Conservation (phyloP, 2,329 filamentous ascomycete genomes). For the Phialophora chinensis region DNA sequence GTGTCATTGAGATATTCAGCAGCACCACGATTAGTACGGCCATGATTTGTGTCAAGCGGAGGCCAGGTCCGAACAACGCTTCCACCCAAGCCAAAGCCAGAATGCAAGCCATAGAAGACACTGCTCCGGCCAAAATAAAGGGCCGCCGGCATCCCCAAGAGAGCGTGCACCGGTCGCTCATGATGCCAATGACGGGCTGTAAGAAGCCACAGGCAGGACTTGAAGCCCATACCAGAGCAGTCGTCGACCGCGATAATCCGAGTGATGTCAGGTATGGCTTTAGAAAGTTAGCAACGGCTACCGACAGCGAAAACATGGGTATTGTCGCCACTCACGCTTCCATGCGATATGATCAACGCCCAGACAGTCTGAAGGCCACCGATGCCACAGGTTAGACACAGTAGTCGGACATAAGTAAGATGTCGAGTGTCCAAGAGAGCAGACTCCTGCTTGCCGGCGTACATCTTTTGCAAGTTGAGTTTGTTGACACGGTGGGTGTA, state of each 20-base stretch:
- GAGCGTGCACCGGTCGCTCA: not conserved
- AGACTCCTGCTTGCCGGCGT: not conserved
- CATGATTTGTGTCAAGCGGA: not conserved
- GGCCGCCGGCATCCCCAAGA: constrained; percentile 2
- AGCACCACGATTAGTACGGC: constrained; percentile 2
- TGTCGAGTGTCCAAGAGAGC: not conserved
- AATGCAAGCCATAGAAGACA: constrained; percentile 8
- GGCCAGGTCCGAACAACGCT: not conserved
- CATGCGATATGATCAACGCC: constrained; percentile 12
- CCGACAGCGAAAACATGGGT: not conserved
- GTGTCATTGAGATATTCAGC: constrained; percentile 12
- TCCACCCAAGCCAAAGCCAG: constrained; percentile 7
- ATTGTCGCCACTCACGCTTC: not conserved
- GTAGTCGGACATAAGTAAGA: not conserved
- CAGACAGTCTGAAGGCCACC: constrained; percentile 12
- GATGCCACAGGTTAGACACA: constrained; percentile 4
- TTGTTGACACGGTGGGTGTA: not conserved
- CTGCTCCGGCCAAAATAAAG: not conserved
- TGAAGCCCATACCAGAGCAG: constrained; percentile 8
- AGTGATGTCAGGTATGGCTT: constrained; percentile 12
- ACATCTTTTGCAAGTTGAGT: not conserved
- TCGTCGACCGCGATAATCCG: constrained; percentile 3
- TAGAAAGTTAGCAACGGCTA: not conserved
- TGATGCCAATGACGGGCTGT: constrained; percentile 6
- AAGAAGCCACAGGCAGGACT: constrained; percentile 10